These are phyloP conservation scores for Melanomma pulvis-pyrius DNA, from an alignment of 495 filamentous ascomycete genomes.

Conservation along the genomic window DNA sequence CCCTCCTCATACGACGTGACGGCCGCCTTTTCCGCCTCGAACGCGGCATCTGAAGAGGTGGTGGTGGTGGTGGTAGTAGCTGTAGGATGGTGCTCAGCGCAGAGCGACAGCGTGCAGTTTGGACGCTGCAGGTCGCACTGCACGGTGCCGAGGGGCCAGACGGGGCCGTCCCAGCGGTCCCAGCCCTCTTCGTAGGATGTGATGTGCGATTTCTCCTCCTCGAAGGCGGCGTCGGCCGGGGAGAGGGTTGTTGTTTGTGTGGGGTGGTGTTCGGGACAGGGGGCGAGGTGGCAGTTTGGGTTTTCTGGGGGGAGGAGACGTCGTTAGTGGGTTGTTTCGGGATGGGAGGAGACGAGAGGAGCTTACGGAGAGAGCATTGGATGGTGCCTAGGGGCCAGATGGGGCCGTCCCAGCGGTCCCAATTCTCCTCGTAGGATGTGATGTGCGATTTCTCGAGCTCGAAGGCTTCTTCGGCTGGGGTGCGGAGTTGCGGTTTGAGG, in stretches of 20 bases:
- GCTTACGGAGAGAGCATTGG: slow-evolving; percentile 7
- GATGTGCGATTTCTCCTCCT: background rate
- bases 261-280: background rate
- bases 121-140: background rate
- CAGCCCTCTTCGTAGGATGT: background rate
- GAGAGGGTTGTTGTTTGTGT: background rate
- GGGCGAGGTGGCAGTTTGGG: background rate
- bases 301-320: background rate
- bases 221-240: background rate
- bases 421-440: slow-evolving; percentile 14
- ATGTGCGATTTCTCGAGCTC: slow-evolving; percentile 4
- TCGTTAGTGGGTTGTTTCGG: background rate
- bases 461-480: slow-evolving; percentile 9
- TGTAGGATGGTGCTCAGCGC: background rate
- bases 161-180: background rate
- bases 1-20: slow-evolving; percentile 21
- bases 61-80: too few relatives aligned
- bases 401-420: slow-evolving; percentile 9
- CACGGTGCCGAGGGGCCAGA: background rate
- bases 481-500: background rate
- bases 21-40: slow-evolving; percentile 14
- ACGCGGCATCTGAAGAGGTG: too few relatives aligned
- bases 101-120: background rate
- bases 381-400: slow-evolving; percentile 9
- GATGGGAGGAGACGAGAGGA: background rate